Conservation (phyloP, 2,329 filamentous ascomycete species). For the Thielaviopsis ethacetica region DNA sequence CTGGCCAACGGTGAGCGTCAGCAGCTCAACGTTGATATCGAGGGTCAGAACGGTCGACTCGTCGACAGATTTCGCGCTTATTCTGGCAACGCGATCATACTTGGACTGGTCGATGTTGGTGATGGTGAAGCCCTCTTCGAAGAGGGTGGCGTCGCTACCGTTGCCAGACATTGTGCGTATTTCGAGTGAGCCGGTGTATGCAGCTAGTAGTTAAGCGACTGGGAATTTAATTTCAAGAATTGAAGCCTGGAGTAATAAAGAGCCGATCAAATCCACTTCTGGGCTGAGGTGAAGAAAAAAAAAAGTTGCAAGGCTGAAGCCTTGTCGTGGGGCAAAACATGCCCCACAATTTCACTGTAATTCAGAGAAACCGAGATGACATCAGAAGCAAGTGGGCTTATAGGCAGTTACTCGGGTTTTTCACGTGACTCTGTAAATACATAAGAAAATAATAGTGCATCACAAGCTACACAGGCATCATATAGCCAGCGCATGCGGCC, state of each 20-base stretch:
- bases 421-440: not conserved
- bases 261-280: not conserved
- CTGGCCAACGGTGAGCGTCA: constrained; percentile 40
- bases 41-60: constrained; percentile 62
- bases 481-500: not conserved
- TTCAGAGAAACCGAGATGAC: not conserved
- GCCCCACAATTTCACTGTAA: constrained; percentile 3
- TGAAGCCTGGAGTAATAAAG: not conserved
- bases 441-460: too few relatives aligned
- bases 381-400: not conserved
- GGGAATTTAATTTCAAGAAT: not conserved
- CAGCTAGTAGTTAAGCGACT: not conserved
- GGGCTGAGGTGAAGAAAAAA: not conserved
- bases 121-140: constrained; percentile 81
- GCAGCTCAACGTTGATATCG: constrained; percentile 82
- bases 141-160: constrained; percentile 77
- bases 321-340: constrained; percentile 8
- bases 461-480: not conserved
- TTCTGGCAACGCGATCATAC: constrained; percentile 87
- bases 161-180: constrained; percentile 27
- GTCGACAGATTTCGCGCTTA: constrained; percentile 62
- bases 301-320: constrained; percentile 7
- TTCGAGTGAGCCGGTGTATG: not conserved
- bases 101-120: constrained; percentile 66
- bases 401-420: not conserved